Conservation (phyloP, 2,329 filamentous ascomycete species). For the Hypoxylon sp. region DNA sequence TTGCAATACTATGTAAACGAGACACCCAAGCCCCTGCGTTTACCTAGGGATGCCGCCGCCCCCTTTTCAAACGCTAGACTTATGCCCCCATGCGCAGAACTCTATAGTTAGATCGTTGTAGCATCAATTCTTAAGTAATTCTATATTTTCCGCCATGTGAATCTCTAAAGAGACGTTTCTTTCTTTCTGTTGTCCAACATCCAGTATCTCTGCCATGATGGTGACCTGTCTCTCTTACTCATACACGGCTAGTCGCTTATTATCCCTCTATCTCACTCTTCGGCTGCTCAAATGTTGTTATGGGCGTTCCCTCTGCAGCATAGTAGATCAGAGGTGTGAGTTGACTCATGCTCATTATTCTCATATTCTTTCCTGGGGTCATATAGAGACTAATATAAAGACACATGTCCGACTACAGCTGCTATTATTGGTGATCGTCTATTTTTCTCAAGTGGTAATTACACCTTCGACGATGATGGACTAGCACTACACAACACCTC, state of each 20-base stretch:
- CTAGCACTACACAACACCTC: constrained; percentile 22
- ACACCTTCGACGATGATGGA: constrained; percentile 41
- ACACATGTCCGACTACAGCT: constrained; percentile 23
- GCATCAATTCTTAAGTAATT: neutral
- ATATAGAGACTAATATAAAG: constrained; percentile 3
- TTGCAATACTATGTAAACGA: neutral
- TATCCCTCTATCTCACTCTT: neutral
- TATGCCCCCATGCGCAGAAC: neutral
- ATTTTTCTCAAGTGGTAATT: constrained; percentile 45
- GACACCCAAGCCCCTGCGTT: neutral
- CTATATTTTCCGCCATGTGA: neutral
- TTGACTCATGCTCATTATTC: neutral
- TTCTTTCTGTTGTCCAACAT: neutral
- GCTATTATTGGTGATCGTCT: constrained; percentile 43
- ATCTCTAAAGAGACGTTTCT: neutral
- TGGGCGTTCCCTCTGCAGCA: constrained; percentile 34
- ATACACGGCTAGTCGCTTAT: neutral
- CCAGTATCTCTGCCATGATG: neutral
- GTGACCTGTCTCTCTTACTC: neutral
- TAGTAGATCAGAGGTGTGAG: constrained; percentile 43
- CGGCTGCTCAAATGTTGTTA: neutral
- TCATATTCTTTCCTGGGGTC: neutral
- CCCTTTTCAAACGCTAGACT: neutral
- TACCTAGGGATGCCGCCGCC: neutral
- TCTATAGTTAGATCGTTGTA: neutral